Evolutionary conservation across 2,329 filamentous ascomycete genomes (phyloP), one percentile per base, ranked within the genome.

Genomic region (Graphilbum sp.): DNA sequence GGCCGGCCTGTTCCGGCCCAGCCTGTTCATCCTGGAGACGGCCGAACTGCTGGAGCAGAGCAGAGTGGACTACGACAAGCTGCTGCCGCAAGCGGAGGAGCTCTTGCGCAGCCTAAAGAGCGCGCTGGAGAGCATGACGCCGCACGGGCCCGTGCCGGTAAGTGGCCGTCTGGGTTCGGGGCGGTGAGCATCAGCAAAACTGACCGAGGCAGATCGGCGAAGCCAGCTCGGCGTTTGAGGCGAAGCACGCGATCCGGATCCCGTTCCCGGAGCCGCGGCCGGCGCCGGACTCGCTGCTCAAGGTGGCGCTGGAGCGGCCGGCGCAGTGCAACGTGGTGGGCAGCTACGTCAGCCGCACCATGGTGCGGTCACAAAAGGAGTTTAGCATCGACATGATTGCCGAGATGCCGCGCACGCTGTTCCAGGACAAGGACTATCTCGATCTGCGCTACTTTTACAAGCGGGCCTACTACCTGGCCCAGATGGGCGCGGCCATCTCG

Each of bases 361-460:
- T 84, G 57, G 63, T 75, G 41, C 81, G 79, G 49, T 64, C 67
- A 11, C 72, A 78, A 47, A 57, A 60, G 35, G 56, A 54, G 20
- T 59, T 77, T 20, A 64, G 69, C 15, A 66, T 95, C 42, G 88
- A 96, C 56, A 72, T 96, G 68, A 75, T 88, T 6, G 74, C 93
- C 15, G 80, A 81, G 35, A 92, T 98, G 75, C 88, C 90, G 5
- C 57, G 63, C 41, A 61, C 69, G 1, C 59, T 94, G 12, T 87
- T 96, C 50, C 85, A 94, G 52, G 83, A 92, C 33, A 96, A 96
- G 59, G 90, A 98, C 57, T 95, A 88, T 54, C 67, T 87, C 36
- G 86, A 94, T 55, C 70, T 90, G 63, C 75, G 90, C 43, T 96
- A 93, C 60, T 94, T 95, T 53, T 87, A 95, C 61, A 92, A 94